Percentiles rank a stretch among this genome's conserved stretches.
Conservation (phyloP, 2,329 filamentous ascomycete genomes). For the Colletotrichum camelliae region DNA sequence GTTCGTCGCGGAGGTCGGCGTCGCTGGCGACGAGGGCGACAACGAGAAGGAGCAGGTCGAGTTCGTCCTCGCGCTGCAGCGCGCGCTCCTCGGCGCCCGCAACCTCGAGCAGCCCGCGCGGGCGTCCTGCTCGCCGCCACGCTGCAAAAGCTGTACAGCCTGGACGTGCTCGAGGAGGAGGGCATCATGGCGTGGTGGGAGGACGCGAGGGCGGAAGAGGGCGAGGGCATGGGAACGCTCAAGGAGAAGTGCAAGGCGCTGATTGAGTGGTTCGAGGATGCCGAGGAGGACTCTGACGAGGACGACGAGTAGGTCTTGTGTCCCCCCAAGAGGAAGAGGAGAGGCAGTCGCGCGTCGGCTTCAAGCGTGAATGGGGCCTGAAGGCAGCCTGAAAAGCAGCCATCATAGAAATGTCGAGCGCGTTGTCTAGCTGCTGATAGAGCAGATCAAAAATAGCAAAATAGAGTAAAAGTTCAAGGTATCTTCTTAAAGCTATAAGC, state of each 20-base stretch:
- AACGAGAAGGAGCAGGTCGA: conserved; percentile 83
- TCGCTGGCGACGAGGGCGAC: conserved; percentile 66
- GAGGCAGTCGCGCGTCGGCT: neutral
- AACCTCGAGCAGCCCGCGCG: conserved; percentile 56
- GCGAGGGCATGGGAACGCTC: conserved; percentile 72
- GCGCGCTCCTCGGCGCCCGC: conserved; percentile 72
- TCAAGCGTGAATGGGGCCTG: neutral
- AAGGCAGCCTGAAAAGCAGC: neutral
- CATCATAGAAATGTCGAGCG: neutral
- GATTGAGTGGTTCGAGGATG: conserved; percentile 84
- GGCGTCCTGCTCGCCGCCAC: conserved; percentile 76
- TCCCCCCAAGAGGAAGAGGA: neutral
- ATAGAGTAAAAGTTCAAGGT: neutral
- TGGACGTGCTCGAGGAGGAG: conserved; percentile 88
- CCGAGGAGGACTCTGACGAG: conserved; percentile 62
- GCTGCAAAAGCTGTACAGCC: conserved; percentile 83
- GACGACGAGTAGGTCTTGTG: conserved; percentile 26
- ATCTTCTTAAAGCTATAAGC: neutral
- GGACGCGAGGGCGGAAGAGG: conserved; percentile 70
- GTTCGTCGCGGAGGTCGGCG: conserved; percentile 65
- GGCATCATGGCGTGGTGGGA: conserved; percentile 90
- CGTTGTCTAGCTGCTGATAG: neutral
- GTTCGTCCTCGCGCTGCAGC: conserved; percentile 82
- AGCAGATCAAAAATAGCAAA: neutral
- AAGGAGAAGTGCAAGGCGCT: conserved; percentile 77